phyloP scores from a whole-genome alignment of 2,329 filamentous ascomycete genomes.

The Trichoderma sp. region DNA sequence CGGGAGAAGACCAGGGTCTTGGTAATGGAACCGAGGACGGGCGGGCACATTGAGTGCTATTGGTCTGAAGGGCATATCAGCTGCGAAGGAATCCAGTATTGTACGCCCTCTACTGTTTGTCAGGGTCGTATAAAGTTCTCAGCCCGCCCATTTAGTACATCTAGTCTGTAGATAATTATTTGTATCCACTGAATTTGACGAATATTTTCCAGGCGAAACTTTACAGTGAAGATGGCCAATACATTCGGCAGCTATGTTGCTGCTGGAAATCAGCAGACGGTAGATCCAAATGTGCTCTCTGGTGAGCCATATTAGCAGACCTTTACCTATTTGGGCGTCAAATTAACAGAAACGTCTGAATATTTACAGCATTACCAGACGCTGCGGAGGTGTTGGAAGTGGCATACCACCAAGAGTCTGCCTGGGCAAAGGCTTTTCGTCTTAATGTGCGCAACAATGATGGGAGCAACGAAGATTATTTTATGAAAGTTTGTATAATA shows the following conservation, averaged over 20 bases:
- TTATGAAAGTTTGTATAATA: background rate
- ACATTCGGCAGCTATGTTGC: background rate
- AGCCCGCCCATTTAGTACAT: background rate
- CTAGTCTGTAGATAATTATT: background rate
- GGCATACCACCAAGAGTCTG: background rate
- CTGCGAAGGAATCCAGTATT: background rate
- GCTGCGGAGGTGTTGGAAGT: background rate
- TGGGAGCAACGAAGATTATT: background rate
- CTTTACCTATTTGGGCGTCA: background rate
- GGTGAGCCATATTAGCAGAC: background rate
- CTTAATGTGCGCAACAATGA: background rate
- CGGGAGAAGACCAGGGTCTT: background rate
- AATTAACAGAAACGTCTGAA: background rate
- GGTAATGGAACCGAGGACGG: background rate
- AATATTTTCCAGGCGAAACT: background rate
- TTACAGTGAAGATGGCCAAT: background rate
- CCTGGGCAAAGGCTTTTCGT: conserved; percentile 3
- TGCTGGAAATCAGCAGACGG: background rate
- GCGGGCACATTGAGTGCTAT: background rate
- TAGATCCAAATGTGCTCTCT: background rate
- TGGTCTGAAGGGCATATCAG: background rate
- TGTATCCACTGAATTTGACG: background rate
- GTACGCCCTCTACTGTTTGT: background rate
- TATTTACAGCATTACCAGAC: background rate
- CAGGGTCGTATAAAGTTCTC: background rate